Percentiles rank a stretch among this genome's conserved stretches.
Conservation (phyloP, 139 green algal genomes). For the Micractinium conductrix region DNA sequence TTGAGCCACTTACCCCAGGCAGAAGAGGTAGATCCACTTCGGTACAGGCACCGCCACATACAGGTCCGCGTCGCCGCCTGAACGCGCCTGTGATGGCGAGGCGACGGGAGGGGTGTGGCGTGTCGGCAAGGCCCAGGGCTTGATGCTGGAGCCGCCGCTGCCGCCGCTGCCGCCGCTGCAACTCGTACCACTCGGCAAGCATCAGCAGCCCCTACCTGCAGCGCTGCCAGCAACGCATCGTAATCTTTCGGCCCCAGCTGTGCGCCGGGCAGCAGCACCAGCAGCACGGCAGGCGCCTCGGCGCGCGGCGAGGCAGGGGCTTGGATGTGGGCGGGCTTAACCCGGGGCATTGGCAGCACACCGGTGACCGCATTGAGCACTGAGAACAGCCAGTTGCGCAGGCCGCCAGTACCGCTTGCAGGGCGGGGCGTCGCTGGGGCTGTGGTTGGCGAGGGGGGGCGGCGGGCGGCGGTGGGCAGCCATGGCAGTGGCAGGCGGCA, state of each 20-base stretch:
- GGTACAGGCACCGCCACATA: slow-evolving; percentile 10
- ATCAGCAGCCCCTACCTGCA: neutral
- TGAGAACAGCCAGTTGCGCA: too few species aligned
- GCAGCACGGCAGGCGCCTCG: neutral
- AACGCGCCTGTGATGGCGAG: neutral
- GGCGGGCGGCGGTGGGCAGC: too few species aligned
- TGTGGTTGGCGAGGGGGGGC: too few species aligned
- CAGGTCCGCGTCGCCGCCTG: neutral
- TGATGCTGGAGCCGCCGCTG: too few species aligned
- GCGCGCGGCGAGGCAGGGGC: neutral
- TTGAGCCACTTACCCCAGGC: slow-evolving; percentile 11
- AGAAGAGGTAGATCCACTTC: too few species aligned
- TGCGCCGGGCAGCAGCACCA: slow-evolving; percentile 23
- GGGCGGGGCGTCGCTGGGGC: too few species aligned
- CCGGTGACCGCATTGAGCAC: too few species aligned
- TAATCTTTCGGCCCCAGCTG: slow-evolving; percentile 33
- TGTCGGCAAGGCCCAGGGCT: neutral
- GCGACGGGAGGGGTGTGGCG: neutral
- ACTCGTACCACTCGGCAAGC: neutral
- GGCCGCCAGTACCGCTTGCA: too few species aligned
- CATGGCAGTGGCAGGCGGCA: too few species aligned
- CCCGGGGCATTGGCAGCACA: too few species aligned
- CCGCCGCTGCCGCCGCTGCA: too few species aligned
- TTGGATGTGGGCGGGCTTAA: too few species aligned
- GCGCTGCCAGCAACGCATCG: neutral